Evolutionary conservation across 805 yeast genomes (phyloP), one percentile per base, ranked within the genome.

Genomic region (Peterozyma toletana): DNA sequence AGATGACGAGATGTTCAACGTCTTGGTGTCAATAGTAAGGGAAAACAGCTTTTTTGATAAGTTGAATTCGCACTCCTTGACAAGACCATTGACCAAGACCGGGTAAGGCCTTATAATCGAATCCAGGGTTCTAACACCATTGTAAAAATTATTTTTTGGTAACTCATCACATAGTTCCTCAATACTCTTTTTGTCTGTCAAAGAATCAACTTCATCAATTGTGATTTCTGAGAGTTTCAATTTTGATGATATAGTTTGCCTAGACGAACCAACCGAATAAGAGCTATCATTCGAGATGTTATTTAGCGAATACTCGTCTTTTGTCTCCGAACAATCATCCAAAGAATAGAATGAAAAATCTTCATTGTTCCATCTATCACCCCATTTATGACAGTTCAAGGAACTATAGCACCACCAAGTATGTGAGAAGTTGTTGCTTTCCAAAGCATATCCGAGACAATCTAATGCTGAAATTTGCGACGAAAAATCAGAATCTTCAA

Each of bases 311-410:
- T 31, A 11, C 34, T 14, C 13, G 15, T 31, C 34, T 31, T 31
- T 31, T 5, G 27, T 21, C 11, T 11, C 21, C n/a, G 29, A 47
- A 53, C 50, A 48, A 45, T 83, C 88, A 48, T 83, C 89, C 3
- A 68, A 62, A 2, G 93, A 83, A 84, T 83, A 91, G 45, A 91
- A 75, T 1, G 96, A 86, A 58, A 91, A 82, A 61, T 91, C 98
- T 57, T 91, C 99, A 51, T 88, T 80, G 55, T 91, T 91, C 95
- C 97, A 91, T 21, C 73, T 59, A 61, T 91, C 99, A 0, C 99
- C 99, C 82, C 86, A 80, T 56, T 75, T 65, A 62, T 93, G 96
- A 31, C 78, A 66, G 57, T 90, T 91, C 36, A 68, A 64, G 6
- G 82, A 68, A 33, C 85, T 75, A 59, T 91, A 91, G 53, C 88